Conservation (phyloP, 176 grass and related monocot species). For the Poa pratensis region DNA sequence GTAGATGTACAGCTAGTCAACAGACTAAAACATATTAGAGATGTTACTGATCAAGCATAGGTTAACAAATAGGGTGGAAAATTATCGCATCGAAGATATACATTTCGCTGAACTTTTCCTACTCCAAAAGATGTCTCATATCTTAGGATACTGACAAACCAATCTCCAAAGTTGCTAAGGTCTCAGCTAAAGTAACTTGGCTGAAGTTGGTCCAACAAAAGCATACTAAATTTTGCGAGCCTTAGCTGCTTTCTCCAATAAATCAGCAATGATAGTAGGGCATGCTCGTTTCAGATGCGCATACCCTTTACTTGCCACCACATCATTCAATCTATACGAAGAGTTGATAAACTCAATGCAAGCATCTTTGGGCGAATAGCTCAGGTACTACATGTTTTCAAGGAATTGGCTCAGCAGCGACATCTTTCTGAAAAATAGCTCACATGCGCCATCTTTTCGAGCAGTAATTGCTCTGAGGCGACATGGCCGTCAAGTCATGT, state of each 20-base stretch:
- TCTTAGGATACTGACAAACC: neutral
- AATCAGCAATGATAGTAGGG: neutral
- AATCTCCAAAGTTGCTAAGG: neutral
- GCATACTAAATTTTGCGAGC: neutral
- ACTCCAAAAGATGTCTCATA: neutral
- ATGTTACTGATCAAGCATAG: neutral
- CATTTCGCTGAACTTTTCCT: neutral
- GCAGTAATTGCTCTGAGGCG: no score
- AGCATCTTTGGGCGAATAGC: neutral
- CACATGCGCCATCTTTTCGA: no score
- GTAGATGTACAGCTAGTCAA: no score
- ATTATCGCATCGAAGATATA: neutral
- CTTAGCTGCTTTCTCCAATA: slow-evolving; percentile 5
- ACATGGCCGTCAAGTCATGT: no score
- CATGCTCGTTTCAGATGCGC: neutral
- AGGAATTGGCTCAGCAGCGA: no score
- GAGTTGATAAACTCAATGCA: slow-evolving; percentile 2
- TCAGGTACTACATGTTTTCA: no score
- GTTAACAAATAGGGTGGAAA: neutral
- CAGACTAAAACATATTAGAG: neutral
- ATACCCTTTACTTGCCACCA: slow-evolving; percentile 5
- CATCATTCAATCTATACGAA: neutral
- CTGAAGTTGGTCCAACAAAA: neutral
- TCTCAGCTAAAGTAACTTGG: neutral
- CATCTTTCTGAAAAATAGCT: no score